Conservation (phyloP, 768 basidiomycete species). For the Gymnopilus junonius region DNA sequence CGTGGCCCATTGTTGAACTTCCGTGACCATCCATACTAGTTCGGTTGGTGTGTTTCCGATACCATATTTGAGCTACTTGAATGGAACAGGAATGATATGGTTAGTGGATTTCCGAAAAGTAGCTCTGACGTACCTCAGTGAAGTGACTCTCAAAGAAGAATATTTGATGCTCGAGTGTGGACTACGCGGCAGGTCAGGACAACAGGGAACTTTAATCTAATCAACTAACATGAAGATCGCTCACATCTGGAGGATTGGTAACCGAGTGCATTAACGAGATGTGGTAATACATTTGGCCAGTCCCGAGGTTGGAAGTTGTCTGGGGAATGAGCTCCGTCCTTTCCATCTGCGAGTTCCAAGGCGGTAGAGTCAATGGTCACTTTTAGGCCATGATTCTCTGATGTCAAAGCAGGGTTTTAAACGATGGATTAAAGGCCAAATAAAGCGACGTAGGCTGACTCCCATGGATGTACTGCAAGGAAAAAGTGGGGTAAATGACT, state of each 20-base stretch:
- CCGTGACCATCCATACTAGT: slow-evolving; percentile 56
- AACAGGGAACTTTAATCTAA: background rate
- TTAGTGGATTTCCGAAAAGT: background rate
- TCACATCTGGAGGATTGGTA: slow-evolving; percentile 57
- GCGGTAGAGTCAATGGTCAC: slow-evolving; percentile 58
- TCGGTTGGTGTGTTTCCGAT: slow-evolving; percentile 51
- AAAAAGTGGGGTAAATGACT: too few relatives aligned
- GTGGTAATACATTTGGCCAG: slow-evolving; percentile 64
- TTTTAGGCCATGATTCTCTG: slow-evolving; percentile 54
- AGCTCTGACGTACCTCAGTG: slow-evolving; percentile 49
- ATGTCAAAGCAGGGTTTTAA: slow-evolving; percentile 63
- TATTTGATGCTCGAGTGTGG: slow-evolving; percentile 62
- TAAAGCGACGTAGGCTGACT: slow-evolving; percentile 53
- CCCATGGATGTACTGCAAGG: too few relatives aligned
- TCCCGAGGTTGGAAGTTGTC: slow-evolving; percentile 57
- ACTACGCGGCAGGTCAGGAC: slow-evolving; percentile 29
- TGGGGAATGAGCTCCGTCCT: slow-evolving; percentile 47
- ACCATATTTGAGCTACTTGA: slow-evolving; percentile 65
- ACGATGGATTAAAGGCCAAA: slow-evolving; percentile 50
- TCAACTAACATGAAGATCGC: slow-evolving; percentile 16
- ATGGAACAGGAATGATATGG: too few relatives aligned
- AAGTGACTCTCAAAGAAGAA: slow-evolving; percentile 69
- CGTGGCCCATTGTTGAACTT: slow-evolving; percentile 52
- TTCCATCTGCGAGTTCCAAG: slow-evolving; percentile 60
- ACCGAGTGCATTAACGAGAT: slow-evolving; percentile 55